phyloP scores from a whole-genome alignment of 768 basidiomycete genomes.

The Mycena indigotica region DNA sequence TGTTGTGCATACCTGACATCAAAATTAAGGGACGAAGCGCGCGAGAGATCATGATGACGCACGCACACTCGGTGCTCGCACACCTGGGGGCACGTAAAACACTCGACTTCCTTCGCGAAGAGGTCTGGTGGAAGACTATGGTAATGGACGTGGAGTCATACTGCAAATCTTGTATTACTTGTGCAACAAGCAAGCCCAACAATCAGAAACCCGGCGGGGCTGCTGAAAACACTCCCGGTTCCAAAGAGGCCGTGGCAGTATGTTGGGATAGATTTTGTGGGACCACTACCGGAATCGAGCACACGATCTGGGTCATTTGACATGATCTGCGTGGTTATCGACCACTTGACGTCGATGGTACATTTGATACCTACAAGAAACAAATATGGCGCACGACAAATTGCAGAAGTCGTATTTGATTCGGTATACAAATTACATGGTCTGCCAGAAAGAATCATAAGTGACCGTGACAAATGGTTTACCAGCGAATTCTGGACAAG shows the following conservation, averaged over 20 bases:
- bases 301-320: conserved; percentile 24
- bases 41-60: conserved; percentile 32
- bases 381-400: conserved; percentile 21
- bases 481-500: conserved; percentile 5
- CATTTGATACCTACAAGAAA: conserved; percentile 25
- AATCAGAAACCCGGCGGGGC: conserved; percentile 19
- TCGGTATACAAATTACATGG: conserved; percentile 23
- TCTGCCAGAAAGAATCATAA: conserved; percentile 15
- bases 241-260: conserved; percentile 27
- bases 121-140: conserved; percentile 17
- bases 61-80: conserved; percentile 39
- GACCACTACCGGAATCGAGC: conserved; percentile 25
- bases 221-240: conserved; percentile 19
- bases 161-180: conserved; percentile 9
- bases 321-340: conserved; percentile 27
- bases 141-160: conserved; percentile 2
- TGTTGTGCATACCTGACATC: conserved; percentile 30
- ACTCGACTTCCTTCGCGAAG: conserved; percentile 10
- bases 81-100: conserved; percentile 38
- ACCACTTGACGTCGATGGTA: conserved; percentile 27
- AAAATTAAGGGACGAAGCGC: conserved; percentile 5
- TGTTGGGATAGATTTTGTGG: conserved; percentile 29
- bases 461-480: conserved; percentile 3
- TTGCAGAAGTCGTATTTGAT: conserved; percentile 23
- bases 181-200: conserved; percentile 22